Conservation (phyloP, 805 yeast species). For the Kluyveromyces aestuarii region DNA sequence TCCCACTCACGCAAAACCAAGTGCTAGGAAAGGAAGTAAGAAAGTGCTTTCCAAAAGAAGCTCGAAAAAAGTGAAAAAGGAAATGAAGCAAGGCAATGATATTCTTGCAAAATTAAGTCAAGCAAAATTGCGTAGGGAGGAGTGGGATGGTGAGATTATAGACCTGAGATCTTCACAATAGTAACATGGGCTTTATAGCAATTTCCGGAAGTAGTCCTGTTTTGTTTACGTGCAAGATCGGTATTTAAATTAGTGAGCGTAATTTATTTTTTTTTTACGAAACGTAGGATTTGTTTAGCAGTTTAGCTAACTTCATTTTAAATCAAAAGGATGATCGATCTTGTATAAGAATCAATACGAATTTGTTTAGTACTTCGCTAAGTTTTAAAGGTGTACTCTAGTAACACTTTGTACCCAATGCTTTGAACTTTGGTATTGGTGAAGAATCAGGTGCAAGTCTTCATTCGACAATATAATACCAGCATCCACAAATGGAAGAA, state of each 20-base stretch:
- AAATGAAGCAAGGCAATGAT: slow-evolving; percentile 19
- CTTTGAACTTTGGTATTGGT: not conserved
- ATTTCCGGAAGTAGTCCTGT: no score
- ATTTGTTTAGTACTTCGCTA: no score
- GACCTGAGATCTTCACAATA: slow-evolving; percentile 13
- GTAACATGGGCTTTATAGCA: not conserved
- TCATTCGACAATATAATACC: not conserved
- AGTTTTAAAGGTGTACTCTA: no score
- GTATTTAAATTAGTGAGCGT: no score
- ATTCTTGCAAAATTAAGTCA: slow-evolving; percentile 23
- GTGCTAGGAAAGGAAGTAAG: not conserved
- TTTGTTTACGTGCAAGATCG: no score
- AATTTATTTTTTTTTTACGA: no score
- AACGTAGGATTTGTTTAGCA: no score
- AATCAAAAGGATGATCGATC: no score
- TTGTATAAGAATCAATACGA: no score
- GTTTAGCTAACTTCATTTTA: no score
- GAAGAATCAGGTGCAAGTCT: no score
- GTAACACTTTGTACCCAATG: not conserved
- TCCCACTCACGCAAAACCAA: not conserved
- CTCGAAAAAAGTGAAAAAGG: slow-evolving; percentile 14
- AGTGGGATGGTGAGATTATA: slow-evolving; percentile 21
- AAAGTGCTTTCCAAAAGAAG: not conserved
- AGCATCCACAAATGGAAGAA: not conserved
- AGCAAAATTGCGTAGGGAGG: slow-evolving; percentile 21